Percentiles rank a stretch among this genome's conserved stretches.
These are phyloP conservation scores for Hypoxylon intermedium DNA, from an alignment of 495 filamentous ascomycete genomes.

Conservation along the genomic window DNA sequence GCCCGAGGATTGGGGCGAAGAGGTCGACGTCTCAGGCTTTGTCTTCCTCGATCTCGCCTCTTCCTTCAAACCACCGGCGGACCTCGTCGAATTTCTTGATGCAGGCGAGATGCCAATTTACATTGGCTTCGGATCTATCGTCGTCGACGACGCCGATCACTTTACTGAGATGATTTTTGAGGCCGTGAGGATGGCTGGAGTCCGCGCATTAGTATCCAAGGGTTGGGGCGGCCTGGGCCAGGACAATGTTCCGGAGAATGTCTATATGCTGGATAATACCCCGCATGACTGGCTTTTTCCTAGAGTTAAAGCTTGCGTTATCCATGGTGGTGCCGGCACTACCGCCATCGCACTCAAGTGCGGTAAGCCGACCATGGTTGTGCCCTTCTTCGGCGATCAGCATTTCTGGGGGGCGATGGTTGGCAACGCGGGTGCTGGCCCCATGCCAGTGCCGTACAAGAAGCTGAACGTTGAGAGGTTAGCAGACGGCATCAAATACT, in stretches of 20 bases:
- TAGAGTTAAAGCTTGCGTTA: slow-evolving; percentile 63
- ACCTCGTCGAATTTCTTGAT: slow-evolving; percentile 62
- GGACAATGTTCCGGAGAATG: slow-evolving; percentile 61
- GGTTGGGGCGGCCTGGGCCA: slow-evolving; percentile 72
- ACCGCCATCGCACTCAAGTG: slow-evolving; percentile 70
- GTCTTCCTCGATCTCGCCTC: slow-evolving; percentile 70
- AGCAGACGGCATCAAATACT: slow-evolving; percentile 72
- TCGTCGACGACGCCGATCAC: slow-evolving; percentile 68
- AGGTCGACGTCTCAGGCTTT: slow-evolving; percentile 70
- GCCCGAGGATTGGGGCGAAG: slow-evolving; percentile 66
- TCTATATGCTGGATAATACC: slow-evolving; percentile 70
- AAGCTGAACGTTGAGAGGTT: slow-evolving; percentile 67
- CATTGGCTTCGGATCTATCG: slow-evolving; percentile 73
- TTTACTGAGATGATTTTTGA: slow-evolving; percentile 70
- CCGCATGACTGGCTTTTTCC: slow-evolving; percentile 76
- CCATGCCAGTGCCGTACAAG: slow-evolving; percentile 76
- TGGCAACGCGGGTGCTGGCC: slow-evolving; percentile 68
- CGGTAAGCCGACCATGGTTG: slow-evolving; percentile 69
- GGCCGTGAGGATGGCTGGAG: slow-evolving; percentile 64
- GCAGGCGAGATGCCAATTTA: slow-evolving; percentile 65
- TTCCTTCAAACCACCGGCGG: slow-evolving; percentile 62
- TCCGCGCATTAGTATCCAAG: slow-evolving; percentile 69
- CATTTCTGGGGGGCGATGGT: slow-evolving; percentile 85
- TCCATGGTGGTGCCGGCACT: slow-evolving; percentile 72
- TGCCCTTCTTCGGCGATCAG: slow-evolving; percentile 78